Evolutionary conservation across 2,329 filamentous ascomycete species (phyloP).

Genomic region (Xylariales sp.): DNA sequence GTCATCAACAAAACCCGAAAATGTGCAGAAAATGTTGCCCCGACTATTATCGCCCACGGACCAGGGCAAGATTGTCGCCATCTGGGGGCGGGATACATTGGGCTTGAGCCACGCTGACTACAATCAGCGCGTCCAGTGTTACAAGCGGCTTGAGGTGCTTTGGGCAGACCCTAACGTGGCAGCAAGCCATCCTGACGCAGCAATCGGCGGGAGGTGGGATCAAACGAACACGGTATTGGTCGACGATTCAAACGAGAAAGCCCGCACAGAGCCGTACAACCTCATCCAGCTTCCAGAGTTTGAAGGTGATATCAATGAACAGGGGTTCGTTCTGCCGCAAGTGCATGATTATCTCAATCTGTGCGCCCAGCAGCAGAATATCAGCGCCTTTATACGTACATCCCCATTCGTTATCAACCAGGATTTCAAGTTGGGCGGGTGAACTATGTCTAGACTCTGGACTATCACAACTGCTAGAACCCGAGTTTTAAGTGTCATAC

Average conservation of each 20-base stretch:
- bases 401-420: slow-evolving; percentile 42
- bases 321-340: slow-evolving; percentile 43
- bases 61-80: slow-evolving; percentile 53
- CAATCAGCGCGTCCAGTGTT: slow-evolving; percentile 71
- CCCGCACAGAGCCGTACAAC: slow-evolving; percentile 77
- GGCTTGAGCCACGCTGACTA: slow-evolving; percentile 63
- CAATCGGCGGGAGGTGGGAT: slow-evolving; percentile 53
- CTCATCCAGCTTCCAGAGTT: slow-evolving; percentile 80
- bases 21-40: slow-evolving; percentile 65
- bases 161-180: slow-evolving; percentile 55
- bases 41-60: slow-evolving; percentile 57
- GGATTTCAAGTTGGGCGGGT: slow-evolving; percentile 12
- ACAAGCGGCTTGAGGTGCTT: slow-evolving; percentile 74
- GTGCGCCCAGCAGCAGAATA: slow-evolving; percentile 50
- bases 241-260: slow-evolving; percentile 82
- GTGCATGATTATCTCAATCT: slow-evolving; percentile 59
- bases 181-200: slow-evolving; percentile 37
- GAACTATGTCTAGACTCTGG: too few relatives aligned
- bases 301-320: slow-evolving; percentile 37
- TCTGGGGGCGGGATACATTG: slow-evolving; percentile 78
- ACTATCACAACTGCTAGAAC: too few relatives aligned
- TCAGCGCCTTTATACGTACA: slow-evolving; percentile 56
- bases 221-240: slow-evolving; percentile 87
- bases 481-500: too few relatives aligned
- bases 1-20: slow-evolving; percentile 76